Base-by-base conservation (phyloP, 495 filamentous ascomycete species). In the Jackrogersella multiformis region DNA sequence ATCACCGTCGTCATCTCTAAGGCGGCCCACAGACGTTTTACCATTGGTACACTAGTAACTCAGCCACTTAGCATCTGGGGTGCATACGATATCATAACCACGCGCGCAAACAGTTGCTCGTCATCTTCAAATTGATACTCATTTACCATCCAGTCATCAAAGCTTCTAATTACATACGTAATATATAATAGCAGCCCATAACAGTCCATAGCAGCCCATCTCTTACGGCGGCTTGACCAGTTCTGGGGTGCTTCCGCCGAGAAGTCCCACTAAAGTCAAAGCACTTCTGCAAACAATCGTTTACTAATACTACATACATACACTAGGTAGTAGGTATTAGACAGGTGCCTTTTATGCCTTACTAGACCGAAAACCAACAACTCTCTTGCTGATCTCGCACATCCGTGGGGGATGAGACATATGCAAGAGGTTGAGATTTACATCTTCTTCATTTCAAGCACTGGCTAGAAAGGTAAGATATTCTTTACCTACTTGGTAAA, bases 331-430 rank as follows among this genome's bases (percentile, higher is more conserved):
- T n/a, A n/a, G n/a, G n/a, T n/a, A n/a, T n/a, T n/a, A n/a, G n/a
- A n/a, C n/a, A n/a, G n/a, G n/a, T n/a, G n/a, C n/a, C n/a, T n/a
- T 30, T 56, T 26, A 3, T n/a, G 32, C 36, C 15, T 24, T 36
- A 12, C 64, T 58, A 53, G 35, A 20, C 58, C 58, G 42, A 62
- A 68, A 44, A 58, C 30, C 38, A 59, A 55, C 44, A 59, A 55
- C 21, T 34, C 53, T 51, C 32, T 20, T 61, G 59, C 16, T 20
- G 65, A 68, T 63, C 65, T 48, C 36, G 20, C 30, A 55, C 49
- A 36, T 54, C n/a, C 45, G 42, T 28, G 21, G 44, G 58, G 39
- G 39, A 23, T 49, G 59, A 49, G 36, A 61, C n/a, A 62, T 62
- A 41, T 39, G 38, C 20, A 51, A 32, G 34, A 55, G 23, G 38